A percentile compares a stretch with the other conserved stretches of the same genome.
phyloP scores from a whole-genome alignment of 345 rosid species.

The Salix caprea region DNA sequence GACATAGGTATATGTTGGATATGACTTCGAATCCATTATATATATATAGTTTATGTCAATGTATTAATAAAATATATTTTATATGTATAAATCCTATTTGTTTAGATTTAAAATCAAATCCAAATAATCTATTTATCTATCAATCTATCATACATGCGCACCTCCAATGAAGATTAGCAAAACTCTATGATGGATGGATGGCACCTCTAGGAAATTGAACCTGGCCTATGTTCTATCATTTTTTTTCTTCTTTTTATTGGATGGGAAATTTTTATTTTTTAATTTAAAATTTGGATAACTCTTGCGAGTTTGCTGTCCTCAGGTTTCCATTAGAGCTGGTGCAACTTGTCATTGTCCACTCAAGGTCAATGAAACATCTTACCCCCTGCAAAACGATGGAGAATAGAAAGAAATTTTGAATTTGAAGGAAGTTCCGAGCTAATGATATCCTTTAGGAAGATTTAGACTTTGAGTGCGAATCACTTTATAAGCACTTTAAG shows the following conservation, averaged over 20 bases:
- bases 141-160: too few relatives aligned
- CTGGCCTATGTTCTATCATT: not conserved
- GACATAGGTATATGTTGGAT: not conserved
- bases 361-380: not conserved
- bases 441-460: too few relatives aligned
- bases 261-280: not conserved
- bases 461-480: not conserved
- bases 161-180: not conserved
- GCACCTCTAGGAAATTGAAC: not conserved
- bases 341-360: not conserved
- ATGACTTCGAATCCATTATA: not conserved
- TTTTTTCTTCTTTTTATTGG: not conserved
- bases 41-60: not conserved
- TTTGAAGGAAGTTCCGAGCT: not conserved
- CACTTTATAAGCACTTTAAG: not conserved
- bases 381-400: too few relatives aligned
- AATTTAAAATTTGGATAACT: not conserved
- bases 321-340: not conserved
- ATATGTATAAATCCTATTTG: not conserved
- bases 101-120: not conserved
- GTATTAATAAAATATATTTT: not conserved
- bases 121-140: not conserved
- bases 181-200: not conserved
- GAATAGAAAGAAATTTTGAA: not conserved
- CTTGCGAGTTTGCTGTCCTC: not conserved